phyloP scores from a whole-genome alignment of 164 flowering plant genomes.

The Vitis rupestris region DNA sequence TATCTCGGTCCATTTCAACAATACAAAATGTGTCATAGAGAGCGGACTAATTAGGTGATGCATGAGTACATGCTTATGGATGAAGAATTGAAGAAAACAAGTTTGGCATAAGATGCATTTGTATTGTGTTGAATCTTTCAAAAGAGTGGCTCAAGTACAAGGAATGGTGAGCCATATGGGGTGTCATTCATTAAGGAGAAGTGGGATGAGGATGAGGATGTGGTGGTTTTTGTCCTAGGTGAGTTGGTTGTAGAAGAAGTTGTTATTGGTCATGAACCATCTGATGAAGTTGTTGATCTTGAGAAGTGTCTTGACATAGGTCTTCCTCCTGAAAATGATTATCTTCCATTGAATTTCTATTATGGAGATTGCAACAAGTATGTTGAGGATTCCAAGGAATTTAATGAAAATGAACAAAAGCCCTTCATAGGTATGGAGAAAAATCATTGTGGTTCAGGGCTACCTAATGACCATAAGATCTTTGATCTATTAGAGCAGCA shows the following conservation, averaged over 20 bases:
- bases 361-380: slow-evolving; percentile 29
- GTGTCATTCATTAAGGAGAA: slow-evolving; percentile 70
- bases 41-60: no score
- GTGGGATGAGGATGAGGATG: slow-evolving; percentile 50
- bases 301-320: slow-evolving; percentile 35
- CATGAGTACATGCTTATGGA: no score
- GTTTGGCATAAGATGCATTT: slow-evolving; percentile 40
- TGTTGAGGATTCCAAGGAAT: slow-evolving; percentile 13
- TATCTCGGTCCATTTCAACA: slow-evolving; percentile 26
- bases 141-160: slow-evolving; percentile 73
- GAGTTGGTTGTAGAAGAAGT: slow-evolving; percentile 23
- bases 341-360: slow-evolving; percentile 23
- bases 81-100: no score
- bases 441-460: slow-evolving; percentile 8
- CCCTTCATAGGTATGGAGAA: slow-evolving; percentile 17
- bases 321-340: slow-evolving; percentile 21
- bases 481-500: slow-evolving; percentile 23
- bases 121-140: slow-evolving; percentile 66
- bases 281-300: slow-evolving; percentile 30
- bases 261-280: slow-evolving; percentile 24
- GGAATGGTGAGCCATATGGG: slow-evolving; percentile 69
- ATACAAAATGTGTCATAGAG: slow-evolving; percentile 1
- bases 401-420: slow-evolving; percentile 23
- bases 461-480: slow-evolving; percentile 9
- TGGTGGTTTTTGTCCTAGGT: slow-evolving; percentile 25